phyloP scores from a whole-genome alignment of 2,329 filamentous ascomycete species.

The Aspergillus novoparasiticus region DNA sequence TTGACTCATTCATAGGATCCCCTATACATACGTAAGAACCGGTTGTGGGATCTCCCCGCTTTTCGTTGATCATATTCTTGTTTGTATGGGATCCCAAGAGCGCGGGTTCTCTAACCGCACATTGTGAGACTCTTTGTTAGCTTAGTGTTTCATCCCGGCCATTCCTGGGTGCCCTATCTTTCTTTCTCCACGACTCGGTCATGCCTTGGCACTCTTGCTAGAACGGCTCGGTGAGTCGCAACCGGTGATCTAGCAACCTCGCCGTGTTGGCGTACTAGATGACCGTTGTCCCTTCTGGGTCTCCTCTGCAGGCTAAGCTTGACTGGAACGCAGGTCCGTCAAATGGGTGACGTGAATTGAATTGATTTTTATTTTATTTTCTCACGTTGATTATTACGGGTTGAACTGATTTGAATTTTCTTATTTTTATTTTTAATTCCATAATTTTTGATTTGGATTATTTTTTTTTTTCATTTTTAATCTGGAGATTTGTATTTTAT shows the following conservation, averaged over 20 bases:
- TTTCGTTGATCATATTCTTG: slow-evolving; percentile 16
- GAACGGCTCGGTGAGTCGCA: slow-evolving; percentile 23
- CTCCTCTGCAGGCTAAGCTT: slow-evolving; percentile 28
- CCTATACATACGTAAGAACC: slow-evolving; percentile 14
- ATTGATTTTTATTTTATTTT: slow-evolving; percentile 1
- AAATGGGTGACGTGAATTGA: slow-evolving; percentile 21
- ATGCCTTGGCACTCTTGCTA: slow-evolving; percentile 23
- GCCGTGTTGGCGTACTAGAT: slow-evolving; percentile 14
- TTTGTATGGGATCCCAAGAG: slow-evolving; percentile 18
- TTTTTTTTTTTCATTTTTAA: not conserved
- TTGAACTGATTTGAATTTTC: not conserved
- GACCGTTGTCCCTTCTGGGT: slow-evolving; percentile 13
- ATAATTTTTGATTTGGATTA: not conserved
- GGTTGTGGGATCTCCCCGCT: slow-evolving; percentile 18
- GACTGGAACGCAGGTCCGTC: slow-evolving; percentile 27
- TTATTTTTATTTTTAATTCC: not conserved
- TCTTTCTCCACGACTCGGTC: slow-evolving; percentile 18
- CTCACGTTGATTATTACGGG: not conserved
- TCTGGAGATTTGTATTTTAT: slow-evolving; percentile 5
- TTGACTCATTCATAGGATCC: slow-evolving; percentile 20
- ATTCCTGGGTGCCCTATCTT: slow-evolving; percentile 14
- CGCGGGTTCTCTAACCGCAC: slow-evolving; percentile 13
- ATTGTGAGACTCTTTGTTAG: slow-evolving; percentile 18
- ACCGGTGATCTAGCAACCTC: slow-evolving; percentile 17
- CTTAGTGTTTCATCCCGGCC: slow-evolving; percentile 23